A percentile compares a stretch with the other conserved stretches of the same genome.
phyloP scores from a whole-genome alignment of 2,329 filamentous ascomycete species.

The Coniosporium tulheliwenetii region DNA sequence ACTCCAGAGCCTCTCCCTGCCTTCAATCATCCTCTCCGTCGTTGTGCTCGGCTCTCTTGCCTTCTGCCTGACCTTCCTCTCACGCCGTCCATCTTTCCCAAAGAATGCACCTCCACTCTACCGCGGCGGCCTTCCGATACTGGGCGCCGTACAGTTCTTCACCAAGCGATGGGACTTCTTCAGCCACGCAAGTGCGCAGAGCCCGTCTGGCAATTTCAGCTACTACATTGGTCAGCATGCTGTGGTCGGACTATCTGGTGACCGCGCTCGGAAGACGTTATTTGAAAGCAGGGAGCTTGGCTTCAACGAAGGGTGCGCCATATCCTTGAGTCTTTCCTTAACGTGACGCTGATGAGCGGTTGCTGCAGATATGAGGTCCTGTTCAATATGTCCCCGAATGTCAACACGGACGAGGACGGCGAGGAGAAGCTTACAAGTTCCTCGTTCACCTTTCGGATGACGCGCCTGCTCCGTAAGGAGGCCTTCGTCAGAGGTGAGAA shows the following conservation, averaged over 20 bases:
- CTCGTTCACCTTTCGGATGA: conserved; percentile 15
- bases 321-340: not conserved
- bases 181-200: conserved; percentile 13
- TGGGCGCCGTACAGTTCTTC: not conserved
- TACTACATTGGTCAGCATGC: conserved; percentile 31
- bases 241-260: conserved; percentile 29
- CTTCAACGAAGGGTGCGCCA: conserved; percentile 25
- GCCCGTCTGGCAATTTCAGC: conserved; percentile 28
- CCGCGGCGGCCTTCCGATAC: not conserved
- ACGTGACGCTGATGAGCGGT: not conserved
- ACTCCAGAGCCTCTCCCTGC: too few relatives aligned
- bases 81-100: not conserved
- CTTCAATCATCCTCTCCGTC: too few relatives aligned
- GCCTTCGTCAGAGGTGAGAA: conserved; percentile 16
- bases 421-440: not conserved
- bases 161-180: conserved; percentile 28
- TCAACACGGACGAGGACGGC: not conserved
- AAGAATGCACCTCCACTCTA: not conserved
- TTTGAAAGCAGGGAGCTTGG: conserved; percentile 29
- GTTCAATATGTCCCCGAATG: conserved; percentile 7
- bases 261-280: conserved; percentile 25
- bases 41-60: too few relatives aligned
- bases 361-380: conserved; percentile 6
- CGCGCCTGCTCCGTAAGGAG: conserved; percentile 22
- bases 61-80: too few relatives aligned